phyloP scores from a whole-genome alignment of 225 moss, liverwort and hornwort species.

The Physcomitrium patens region DNA sequence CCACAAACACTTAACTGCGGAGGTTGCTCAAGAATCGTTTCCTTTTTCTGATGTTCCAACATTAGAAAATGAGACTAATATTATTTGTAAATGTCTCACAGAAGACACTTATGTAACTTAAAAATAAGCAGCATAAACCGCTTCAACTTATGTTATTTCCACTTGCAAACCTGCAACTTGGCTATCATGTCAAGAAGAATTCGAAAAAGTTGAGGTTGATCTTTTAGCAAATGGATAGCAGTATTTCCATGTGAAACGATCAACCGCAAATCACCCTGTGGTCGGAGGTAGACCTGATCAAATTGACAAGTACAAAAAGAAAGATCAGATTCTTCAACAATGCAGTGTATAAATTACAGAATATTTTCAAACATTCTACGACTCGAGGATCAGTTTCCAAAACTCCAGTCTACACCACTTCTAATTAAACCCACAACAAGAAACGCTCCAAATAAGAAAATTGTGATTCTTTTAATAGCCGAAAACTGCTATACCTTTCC shows the following conservation, averaged over 20 bases:
- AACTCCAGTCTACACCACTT: not conserved
- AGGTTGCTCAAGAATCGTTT: too few species aligned
- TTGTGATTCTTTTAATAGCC: not conserved
- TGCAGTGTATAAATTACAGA: not conserved
- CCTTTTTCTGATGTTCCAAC: too few species aligned
- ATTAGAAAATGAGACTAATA: too few species aligned
- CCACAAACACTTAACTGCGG: too few species aligned
- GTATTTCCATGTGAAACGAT: conserved; percentile 61
- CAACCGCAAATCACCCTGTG: conserved; percentile 68
- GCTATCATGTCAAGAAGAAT: conserved; percentile 46
- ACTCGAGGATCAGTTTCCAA: conserved; percentile 16
- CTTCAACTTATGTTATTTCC: not conserved
- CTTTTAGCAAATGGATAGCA: conserved; percentile 51
- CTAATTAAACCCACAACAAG: not conserved
- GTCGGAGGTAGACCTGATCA: conserved; percentile 61
- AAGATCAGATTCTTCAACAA: conserved; percentile 20
- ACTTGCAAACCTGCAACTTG: conserved; percentile 54
- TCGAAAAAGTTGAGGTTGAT: conserved; percentile 39
- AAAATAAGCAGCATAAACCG: not conserved
- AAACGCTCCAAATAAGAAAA: conserved; percentile 12
- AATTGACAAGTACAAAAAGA: not conserved
- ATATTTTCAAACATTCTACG: not conserved
- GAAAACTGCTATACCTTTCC: not conserved
- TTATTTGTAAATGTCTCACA: too few species aligned
- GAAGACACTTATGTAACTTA: too few species aligned